Percentiles rank a stretch among this genome's conserved stretches.
Conservation (phyloP, 2,329 filamentous ascomycete species). For the Fusarium pilosicola region DNA sequence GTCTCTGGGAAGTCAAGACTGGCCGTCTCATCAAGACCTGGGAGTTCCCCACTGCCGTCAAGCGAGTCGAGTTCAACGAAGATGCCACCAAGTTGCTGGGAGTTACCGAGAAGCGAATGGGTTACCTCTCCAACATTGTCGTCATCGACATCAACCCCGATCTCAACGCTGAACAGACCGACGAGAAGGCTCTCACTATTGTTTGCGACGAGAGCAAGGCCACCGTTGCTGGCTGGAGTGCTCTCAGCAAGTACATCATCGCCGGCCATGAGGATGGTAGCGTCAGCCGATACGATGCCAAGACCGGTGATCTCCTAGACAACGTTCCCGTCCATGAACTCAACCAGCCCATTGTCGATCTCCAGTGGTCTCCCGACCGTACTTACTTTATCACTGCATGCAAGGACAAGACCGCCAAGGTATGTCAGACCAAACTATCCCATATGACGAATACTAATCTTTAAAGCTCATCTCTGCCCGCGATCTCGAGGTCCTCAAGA, state of each 20-base stretch:
- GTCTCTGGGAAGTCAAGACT: conserved; percentile 94
- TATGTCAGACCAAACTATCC: conserved; percentile 49
- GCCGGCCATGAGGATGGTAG: conserved; percentile 97
- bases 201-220: conserved; percentile 97
- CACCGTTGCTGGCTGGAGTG: conserved; percentile 97
- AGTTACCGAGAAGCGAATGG: conserved; percentile 98
- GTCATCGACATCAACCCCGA: conserved; percentile 91
- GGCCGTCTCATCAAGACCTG: conserved; percentile 95
- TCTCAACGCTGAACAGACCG: conserved; percentile 81
- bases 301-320: conserved; percentile 85
- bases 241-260: conserved; percentile 94
- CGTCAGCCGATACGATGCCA: conserved; percentile 89
- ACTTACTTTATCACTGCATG: conserved; percentile 98
- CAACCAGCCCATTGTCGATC: conserved; percentile 84
- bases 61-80: conserved; percentile 96
- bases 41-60: conserved; percentile 97
- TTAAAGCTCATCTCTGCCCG: conserved; percentile 79
- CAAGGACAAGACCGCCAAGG: conserved; percentile 97
- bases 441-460: conserved; percentile 17
- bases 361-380: conserved; percentile 93
- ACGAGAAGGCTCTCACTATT: conserved; percentile 86
- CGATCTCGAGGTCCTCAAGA: conserved; percentile 92
- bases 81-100: conserved; percentile 91
- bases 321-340: conserved; percentile 88
- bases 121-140: conserved; percentile 91